A percentile compares a stretch with the other conserved stretches of the same genome.
These are phyloP conservation scores for Fraxinus americana DNA, from an alignment of 257 asterid species.

Conservation along the genomic window DNA sequence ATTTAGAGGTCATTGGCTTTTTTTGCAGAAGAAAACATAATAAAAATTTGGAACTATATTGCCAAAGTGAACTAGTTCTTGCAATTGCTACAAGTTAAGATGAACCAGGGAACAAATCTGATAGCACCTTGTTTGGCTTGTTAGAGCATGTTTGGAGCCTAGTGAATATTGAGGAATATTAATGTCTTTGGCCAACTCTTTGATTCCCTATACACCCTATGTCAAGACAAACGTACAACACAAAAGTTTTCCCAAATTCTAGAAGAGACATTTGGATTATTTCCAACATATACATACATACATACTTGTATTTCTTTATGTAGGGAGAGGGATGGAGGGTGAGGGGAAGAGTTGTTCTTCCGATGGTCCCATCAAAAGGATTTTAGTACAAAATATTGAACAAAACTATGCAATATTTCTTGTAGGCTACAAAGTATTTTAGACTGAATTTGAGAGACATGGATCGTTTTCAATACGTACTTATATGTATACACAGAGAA, in stretches of 20 bases:
- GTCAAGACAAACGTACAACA: constrained; percentile 56
- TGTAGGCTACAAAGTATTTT: too few species aligned
- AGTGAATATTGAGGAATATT: constrained; percentile 51
- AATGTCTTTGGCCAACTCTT: constrained; percentile 38
- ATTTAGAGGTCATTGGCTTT: constrained; percentile 29
- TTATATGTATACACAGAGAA: too few species aligned
- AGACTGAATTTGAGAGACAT: too few species aligned
- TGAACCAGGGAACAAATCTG: constrained; percentile 51
- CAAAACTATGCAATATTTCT: background rate
- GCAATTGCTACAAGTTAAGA: constrained; percentile 41
- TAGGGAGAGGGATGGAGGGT: background rate
- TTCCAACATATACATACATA: background rate
- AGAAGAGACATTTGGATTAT: constrained; percentile 26
- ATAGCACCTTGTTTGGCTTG: constrained; percentile 71
- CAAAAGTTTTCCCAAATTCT: constrained; percentile 28
- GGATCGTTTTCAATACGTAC: too few species aligned
- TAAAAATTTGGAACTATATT: constrained; percentile 41
- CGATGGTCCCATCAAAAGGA: background rate
- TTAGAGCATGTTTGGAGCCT: constrained; percentile 74
- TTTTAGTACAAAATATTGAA: background rate
- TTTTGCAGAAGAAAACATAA: constrained; percentile 30
- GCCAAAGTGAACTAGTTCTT: constrained; percentile 38
- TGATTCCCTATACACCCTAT: constrained; percentile 71
- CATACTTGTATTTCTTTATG: background rate
- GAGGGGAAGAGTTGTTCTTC: background rate